These are phyloP conservation scores for Erysimum pusillum DNA, from an alignment of 441 rosid species.

Conservation along the genomic window DNA sequence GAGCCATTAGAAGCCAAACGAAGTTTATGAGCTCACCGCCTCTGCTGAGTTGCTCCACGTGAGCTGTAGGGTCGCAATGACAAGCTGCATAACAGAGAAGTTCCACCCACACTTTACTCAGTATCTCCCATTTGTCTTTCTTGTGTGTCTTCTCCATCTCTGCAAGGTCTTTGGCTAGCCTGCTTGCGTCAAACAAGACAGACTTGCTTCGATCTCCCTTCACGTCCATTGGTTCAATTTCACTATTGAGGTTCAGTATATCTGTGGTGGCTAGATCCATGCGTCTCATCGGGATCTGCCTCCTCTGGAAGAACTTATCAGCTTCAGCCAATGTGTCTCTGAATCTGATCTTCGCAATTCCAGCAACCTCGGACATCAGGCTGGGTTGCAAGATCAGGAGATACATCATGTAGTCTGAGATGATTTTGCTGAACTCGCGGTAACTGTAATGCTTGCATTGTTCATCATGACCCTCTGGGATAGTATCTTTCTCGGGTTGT, in stretches of 20 bases:
- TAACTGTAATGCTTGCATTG: not conserved
- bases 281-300: conserved; percentile 9
- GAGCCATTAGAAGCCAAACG: conserved; percentile 77
- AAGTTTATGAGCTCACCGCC: conserved; percentile 70
- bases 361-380: conserved; percentile 68
- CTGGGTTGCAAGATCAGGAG: conserved; percentile 63
- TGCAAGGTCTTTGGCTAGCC: conserved; percentile 56
- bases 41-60: conserved; percentile 64
- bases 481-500: not conserved
- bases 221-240: conserved; percentile 49
- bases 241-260: conserved; percentile 47
- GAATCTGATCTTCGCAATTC: conserved; percentile 64
- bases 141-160: conserved; percentile 13
- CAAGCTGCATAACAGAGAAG: conserved; percentile 59
- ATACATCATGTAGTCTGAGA: conserved; percentile 71
- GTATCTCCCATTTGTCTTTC: conserved; percentile 55
- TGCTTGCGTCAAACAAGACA: conserved; percentile 65
- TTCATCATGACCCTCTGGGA: not conserved
- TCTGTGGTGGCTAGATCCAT: conserved; percentile 34
- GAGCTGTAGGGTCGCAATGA: conserved; percentile 59
- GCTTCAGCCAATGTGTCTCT: conserved; percentile 69
- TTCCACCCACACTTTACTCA: conserved; percentile 70
- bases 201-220: conserved; percentile 76
- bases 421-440: conserved; percentile 53
- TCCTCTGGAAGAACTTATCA: conserved; percentile 51